Evolutionary conservation across 2,329 filamentous ascomycete species (phyloP), one percentile per base, ranked within the genome.

Genomic region (Aspergillus carbonarius): DNA sequence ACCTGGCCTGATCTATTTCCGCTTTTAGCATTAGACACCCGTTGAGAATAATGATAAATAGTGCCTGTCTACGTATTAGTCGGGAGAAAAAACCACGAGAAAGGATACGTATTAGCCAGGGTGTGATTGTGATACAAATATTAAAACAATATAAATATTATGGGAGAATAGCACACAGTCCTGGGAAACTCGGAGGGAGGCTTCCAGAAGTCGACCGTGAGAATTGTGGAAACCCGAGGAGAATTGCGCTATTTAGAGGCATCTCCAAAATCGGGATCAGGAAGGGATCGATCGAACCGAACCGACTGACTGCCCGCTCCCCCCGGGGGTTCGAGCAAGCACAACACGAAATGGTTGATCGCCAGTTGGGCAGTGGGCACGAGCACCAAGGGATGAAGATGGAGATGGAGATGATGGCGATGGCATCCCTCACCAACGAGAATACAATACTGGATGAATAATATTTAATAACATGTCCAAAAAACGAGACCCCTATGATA

Each of bases 211-310:
- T 13, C n/a, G 44, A 48, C n/a, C 7, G 17, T 48, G 44, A 25
- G 15, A 18, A 18, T 30, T 30, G 44, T 48, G 44, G 44, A 48
- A 17, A 13, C 15, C 44, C 30, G 44, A 48, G 44, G 25, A 17
- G 13, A 23, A 23, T 13, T 42, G 39, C 39, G 39, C 39, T 42
- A 42, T 42, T 42, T 42, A 42, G 10, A 13, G 17, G 44, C 44
- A 30, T 48, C 44, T 48, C 44, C 25, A 48, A 48, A 48, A 48
- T 48, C 44, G 44, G 23, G 27, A 20, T 48, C 27, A 48, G 15
- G 44, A 48, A 25, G 25, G 44, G 44, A 48, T 48, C 25, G 44
- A 48, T 32, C 44, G 44, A 48, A 48, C 44, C 44, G 44, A 48
- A 30, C 44, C 10, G 25, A 48, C 23, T 13, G 39, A 13, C 39